Base-by-base conservation (phyloP, 179 eudicot species). In the Spinacia oleracea region DNA sequence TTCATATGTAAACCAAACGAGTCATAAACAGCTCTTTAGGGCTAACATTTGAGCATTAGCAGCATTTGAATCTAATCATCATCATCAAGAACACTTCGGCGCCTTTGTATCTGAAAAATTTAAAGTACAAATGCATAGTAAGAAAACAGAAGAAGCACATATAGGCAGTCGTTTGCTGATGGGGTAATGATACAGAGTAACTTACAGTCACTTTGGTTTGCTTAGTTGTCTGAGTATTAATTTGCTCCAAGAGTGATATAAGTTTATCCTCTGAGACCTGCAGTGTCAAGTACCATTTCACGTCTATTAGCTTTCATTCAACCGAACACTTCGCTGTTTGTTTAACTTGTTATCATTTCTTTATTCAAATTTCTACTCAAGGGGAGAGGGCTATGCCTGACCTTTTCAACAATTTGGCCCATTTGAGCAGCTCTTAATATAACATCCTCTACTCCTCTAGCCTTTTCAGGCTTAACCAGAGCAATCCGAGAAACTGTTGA, bases 361-460 rank as follows among this genome's bases (percentile, higher is more conserved):
- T 43, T 35, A 5, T 16, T 7, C 14, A 67, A 20, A 2, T 67
- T 8, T 20, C 25, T 67, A 67, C 29, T 29, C 45, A 71, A 21
- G 46, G 4, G 8, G 43, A 15, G 35, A 53, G 35, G 60, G 31
- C 11, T 67, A 1, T 67, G 77, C n/a, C 81, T 55, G 68, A 93
- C 99, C 94, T 93, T 96, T 80, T 96, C 99, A 40, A 78, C 91
- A 59, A 96, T 91, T 80, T 96, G 98, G 81, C 99, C 99, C 86
- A 81, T 87, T 85, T 91, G 99, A 56, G 98, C 99, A 78, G 99
- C 91, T 86, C 99, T 87, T 31, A 96, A 74, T 74, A 96, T 68
- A 73, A 96, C 96, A 87, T 93, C 99, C 87, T 96, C 99, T 79
- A 96, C 99, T 81, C 98, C 98, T 81, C 92, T 89, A 62, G 99